phyloP scores from a whole-genome alignment of 2,329 filamentous ascomycete species.

The Aureobasidium sp. region DNA sequence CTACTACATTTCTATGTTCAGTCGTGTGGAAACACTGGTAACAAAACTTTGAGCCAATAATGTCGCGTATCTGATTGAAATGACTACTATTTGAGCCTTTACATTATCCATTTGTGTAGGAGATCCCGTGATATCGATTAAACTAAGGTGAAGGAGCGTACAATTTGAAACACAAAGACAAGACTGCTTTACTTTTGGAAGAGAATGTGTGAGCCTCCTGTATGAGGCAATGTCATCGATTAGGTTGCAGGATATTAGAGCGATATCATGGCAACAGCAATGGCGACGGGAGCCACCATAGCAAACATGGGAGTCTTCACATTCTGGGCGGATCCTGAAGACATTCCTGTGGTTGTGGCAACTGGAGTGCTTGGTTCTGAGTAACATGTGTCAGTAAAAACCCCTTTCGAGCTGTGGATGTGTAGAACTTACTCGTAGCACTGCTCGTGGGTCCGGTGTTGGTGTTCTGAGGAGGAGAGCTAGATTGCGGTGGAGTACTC shows the following conservation, averaged over 20 bases:
- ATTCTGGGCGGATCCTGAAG: not conserved
- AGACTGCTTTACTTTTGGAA: too few species aligned
- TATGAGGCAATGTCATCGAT: not conserved
- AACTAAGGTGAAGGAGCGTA: too few species aligned
- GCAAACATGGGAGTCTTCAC: not conserved
- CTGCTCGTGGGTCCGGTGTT: not conserved
- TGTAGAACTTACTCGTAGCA: slow-evolving; percentile 1
- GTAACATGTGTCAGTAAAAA: not conserved
- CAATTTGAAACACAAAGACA: too few species aligned
- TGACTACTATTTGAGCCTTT: too few species aligned
- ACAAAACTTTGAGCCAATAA: too few species aligned
- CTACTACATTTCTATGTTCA: too few species aligned
- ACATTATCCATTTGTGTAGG: too few species aligned
- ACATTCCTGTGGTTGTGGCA: not conserved
- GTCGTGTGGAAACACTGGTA: too few species aligned
- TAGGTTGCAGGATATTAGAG: not conserved
- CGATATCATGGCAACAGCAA: not conserved
- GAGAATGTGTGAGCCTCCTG: not conserved
- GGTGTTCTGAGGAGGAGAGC: not conserved
- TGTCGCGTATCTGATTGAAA: too few species aligned
- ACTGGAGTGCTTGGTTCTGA: not conserved
- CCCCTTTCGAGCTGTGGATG: too few species aligned
- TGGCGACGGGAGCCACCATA: not conserved
- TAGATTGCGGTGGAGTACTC: not conserved
- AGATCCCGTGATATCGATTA: too few species aligned